Evolutionary conservation across 2,329 filamentous ascomycete species (phyloP).

Genomic region (Ophiostoma ulmi): DNA sequence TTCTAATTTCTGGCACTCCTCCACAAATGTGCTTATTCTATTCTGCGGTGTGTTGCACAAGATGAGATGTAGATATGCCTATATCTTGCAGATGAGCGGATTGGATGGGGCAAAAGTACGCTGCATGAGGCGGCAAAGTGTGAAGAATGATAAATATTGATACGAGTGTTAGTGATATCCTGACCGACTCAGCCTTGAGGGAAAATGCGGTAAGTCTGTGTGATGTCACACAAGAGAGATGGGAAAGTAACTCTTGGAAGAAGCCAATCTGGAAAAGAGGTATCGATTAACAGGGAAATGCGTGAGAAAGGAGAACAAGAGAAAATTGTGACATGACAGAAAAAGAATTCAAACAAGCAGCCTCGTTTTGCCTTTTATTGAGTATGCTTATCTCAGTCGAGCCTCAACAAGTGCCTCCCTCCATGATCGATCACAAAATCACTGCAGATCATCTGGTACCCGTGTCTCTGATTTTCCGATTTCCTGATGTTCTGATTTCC

Average conservation of each 20-base stretch:
- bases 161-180: not conserved
- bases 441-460: slow-evolving; percentile 1
- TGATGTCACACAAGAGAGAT: not conserved
- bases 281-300: not conserved
- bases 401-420: not conserved
- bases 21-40: not conserved
- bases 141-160: not conserved
- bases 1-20: not conserved
- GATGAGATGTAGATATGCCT: not conserved
- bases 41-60: not conserved
- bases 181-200: not conserved
- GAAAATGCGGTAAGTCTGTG: slow-evolving; percentile 9
- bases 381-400: slow-evolving; percentile 1
- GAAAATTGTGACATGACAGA: not conserved
- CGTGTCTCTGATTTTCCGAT: not conserved
- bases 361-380: not conserved
- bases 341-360: not conserved
- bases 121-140: not conserved
- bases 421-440: not conserved
- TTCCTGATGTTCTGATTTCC: not conserved
- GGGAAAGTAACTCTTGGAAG: not conserved
- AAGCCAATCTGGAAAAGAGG: not conserved
- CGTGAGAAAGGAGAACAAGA: not conserved
- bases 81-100: not conserved
- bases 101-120: not conserved